These are phyloP conservation scores for Diaporthe sp. DNA, from an alignment of 2,329 filamentous ascomycete species.

Conservation along the genomic window DNA sequence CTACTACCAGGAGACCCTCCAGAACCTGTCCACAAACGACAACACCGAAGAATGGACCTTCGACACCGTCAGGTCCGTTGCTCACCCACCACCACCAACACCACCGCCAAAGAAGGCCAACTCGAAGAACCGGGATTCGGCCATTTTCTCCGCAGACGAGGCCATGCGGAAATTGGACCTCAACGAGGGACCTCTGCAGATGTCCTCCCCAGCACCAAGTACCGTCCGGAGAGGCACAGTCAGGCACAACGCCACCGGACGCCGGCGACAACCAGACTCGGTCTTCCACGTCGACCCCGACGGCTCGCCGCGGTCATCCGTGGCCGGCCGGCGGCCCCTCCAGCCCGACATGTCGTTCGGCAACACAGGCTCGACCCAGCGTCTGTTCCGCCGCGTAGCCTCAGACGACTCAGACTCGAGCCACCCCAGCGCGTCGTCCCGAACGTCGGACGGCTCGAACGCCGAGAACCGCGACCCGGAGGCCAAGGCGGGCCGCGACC, in stretches of 20 bases:
- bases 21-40: constrained; percentile 72
- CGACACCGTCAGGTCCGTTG: constrained; percentile 86
- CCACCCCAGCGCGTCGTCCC: constrained; percentile 46
- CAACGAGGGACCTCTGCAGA: constrained; percentile 69
- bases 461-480: constrained; percentile 71
- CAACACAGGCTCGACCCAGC: constrained; percentile 90
- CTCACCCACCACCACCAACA: constrained; percentile 55
- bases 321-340: constrained; percentile 77
- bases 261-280: constrained; percentile 35
- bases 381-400: constrained; percentile 86
- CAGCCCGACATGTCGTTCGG: constrained; percentile 93
- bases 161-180: constrained; percentile 69
- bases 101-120: constrained; percentile 56
- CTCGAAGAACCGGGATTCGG: constrained; percentile 65
- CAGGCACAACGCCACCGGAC: constrained; percentile 56
- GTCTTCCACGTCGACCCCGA: constrained; percentile 45
- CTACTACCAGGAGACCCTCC: constrained; percentile 94
- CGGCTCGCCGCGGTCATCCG: constrained; percentile 55
- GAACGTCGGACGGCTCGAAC: constrained; percentile 51
- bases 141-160: constrained; percentile 68
- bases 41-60: constrained; percentile 94
- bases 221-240: constrained; percentile 72
- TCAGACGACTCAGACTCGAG: constrained; percentile 71
- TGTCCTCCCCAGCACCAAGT: constrained; percentile 61
- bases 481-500: constrained; percentile 57